Percentiles rank a stretch among this genome's conserved stretches.
Evolutionary conservation across 176 grass and related monocot genomes (phyloP).

Genomic region (Stipa capillata): DNA sequence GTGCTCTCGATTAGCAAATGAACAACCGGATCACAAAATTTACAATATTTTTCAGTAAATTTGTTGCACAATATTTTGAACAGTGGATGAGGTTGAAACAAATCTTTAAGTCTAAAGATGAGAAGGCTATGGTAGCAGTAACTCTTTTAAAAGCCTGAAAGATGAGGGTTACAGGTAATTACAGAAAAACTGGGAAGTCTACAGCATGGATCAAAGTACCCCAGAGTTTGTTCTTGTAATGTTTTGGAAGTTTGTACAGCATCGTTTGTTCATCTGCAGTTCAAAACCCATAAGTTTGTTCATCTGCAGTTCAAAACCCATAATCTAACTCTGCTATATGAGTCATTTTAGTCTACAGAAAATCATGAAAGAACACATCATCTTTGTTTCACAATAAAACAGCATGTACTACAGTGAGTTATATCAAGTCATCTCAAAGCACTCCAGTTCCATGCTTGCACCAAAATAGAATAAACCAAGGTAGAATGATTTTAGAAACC

Average conservation of each 20-base stretch:
- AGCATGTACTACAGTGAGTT: not conserved
- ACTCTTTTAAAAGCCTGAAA: not conserved
- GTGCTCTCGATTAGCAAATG: not conserved
- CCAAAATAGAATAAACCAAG: not conserved
- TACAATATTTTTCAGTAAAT: not conserved
- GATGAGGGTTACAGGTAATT: not conserved
- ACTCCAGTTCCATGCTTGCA: not conserved
- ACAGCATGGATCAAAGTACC: not conserved
- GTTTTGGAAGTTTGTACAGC: not conserved
- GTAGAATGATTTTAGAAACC: constrained; percentile 3
- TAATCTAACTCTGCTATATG: not conserved
- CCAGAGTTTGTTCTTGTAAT: not conserved
- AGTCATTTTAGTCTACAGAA: not conserved
- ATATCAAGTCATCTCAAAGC: not conserved
- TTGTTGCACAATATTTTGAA: not conserved
- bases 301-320: not conserved
- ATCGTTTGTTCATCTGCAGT: not conserved
- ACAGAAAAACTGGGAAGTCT: not conserved
- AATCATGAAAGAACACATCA: not conserved
- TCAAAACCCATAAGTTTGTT: too few species aligned
- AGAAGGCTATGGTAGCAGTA: not conserved
- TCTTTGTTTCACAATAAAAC: not conserved
- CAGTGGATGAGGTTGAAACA: not conserved
- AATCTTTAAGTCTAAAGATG: not conserved
- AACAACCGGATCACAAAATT: not conserved